Conservation (phyloP, 225 moss, liverwort and hornwort species). For the Thuidium tamariscinum region DNA sequence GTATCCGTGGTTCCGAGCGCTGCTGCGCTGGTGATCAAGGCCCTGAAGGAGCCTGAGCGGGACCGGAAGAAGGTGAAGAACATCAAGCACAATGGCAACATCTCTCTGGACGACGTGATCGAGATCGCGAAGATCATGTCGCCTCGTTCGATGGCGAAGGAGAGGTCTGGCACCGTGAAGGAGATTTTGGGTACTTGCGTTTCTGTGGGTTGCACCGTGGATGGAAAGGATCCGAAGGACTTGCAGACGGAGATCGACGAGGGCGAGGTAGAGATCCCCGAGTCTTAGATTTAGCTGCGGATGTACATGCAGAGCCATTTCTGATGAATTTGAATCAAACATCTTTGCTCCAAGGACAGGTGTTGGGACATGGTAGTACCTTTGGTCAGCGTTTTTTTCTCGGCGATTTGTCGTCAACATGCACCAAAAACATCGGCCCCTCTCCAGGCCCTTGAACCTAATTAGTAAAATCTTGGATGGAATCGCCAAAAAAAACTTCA, state of each 20-base stretch:
- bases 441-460: no score
- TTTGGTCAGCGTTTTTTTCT: no score
- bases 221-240: background rate
- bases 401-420: no score
- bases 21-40: constrained; percentile 44
- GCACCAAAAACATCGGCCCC: no score
- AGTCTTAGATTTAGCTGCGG: background rate
- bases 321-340: background rate
- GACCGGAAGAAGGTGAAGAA: background rate
- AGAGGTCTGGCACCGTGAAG: background rate
- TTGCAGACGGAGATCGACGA: background rate
- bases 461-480: no score
- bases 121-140: background rate
- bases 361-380: background rate
- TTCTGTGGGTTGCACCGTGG: background rate
- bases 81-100: background rate
- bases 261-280: background rate
- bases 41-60: background rate
- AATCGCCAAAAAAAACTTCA: no score
- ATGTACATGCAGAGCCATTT: background rate
- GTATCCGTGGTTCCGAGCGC: constrained; percentile 48
- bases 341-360: background rate
- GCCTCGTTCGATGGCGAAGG: background rate
- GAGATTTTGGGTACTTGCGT: background rate
- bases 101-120: background rate